phyloP scores from a whole-genome alignment of 257 asterid genomes.

The Cruciata laevipes region DNA sequence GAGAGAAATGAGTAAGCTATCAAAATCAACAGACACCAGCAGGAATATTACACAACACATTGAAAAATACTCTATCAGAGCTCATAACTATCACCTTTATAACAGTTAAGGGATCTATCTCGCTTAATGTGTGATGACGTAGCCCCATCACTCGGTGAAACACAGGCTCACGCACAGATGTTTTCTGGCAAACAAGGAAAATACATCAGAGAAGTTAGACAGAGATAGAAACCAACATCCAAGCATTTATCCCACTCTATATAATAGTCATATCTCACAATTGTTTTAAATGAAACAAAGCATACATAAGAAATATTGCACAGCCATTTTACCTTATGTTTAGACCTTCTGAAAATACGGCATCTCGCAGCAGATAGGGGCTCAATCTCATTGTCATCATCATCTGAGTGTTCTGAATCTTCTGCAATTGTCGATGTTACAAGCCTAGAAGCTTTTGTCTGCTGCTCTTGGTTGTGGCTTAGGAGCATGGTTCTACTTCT shows the following conservation, averaged over 20 bases:
- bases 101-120: slow-evolving; percentile 49
- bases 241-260: not conserved
- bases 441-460: slow-evolving; percentile 57
- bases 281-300: not conserved
- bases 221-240: not conserved
- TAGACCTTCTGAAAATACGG: slow-evolving; percentile 50
- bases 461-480: slow-evolving; percentile 52
- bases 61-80: slow-evolving; percentile 1
- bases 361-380: slow-evolving; percentile 81
- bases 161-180: slow-evolving; percentile 39
- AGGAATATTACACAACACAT: not conserved
- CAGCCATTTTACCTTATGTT: slow-evolving; percentile 36
- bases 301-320: slow-evolving; percentile 12
- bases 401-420: slow-evolving; percentile 41
- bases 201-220: slow-evolving; percentile 7
- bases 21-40: not conserved
- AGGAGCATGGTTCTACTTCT: slow-evolving; percentile 33
- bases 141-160: slow-evolving; percentile 88
- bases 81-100: slow-evolving; percentile 37
- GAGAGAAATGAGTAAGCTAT: slow-evolving; percentile 12
- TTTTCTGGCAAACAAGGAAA: slow-evolving; percentile 33
- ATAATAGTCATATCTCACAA: no score
- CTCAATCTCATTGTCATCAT: slow-evolving; percentile 38
- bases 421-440: slow-evolving; percentile 47
- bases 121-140: slow-evolving; percentile 48